A percentile compares a stretch with the other conserved stretches of the same genome.
Evolutionary conservation across 2,329 filamentous ascomycete genomes (phyloP).

Genomic region (Fusarium keratoplasticum): DNA sequence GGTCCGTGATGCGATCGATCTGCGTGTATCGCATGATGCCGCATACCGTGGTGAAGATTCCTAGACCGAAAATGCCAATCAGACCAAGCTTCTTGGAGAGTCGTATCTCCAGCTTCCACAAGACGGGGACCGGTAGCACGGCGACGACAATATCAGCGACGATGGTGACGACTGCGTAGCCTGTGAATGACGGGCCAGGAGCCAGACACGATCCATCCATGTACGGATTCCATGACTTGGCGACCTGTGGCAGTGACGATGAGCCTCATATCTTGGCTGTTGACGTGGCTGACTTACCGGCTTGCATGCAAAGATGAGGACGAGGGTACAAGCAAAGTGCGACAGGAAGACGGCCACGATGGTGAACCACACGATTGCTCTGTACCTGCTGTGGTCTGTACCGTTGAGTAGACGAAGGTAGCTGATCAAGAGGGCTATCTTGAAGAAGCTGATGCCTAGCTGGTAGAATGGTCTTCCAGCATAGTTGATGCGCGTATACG

Average conservation of each 20-base stretch:
- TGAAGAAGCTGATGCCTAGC: slow-evolving; percentile 67
- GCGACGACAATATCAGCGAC: slow-evolving; percentile 63
- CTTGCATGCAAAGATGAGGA: slow-evolving; percentile 62
- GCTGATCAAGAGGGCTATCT: slow-evolving; percentile 64
- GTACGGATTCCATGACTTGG: slow-evolving; percentile 59
- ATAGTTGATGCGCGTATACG: slow-evolving; percentile 63
- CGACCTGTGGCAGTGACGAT: slow-evolving; percentile 40
- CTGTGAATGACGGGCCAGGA: slow-evolving; percentile 61
- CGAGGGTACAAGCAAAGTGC: slow-evolving; percentile 61
- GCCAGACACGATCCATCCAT: slow-evolving; percentile 58
- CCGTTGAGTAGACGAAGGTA: slow-evolving; percentile 63
- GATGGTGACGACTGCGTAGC: slow-evolving; percentile 63
- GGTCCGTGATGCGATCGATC: slow-evolving; percentile 59
- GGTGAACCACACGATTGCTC: slow-evolving; percentile 56
- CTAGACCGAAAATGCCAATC: slow-evolving; percentile 63
- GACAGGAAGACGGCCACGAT: slow-evolving; percentile 57
- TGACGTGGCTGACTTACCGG: slow-evolving; percentile 51
- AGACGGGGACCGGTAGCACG: slow-evolving; percentile 61
- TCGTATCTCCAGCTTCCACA: slow-evolving; percentile 61
- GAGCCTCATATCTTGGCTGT: background rate
- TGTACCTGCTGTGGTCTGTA: slow-evolving; percentile 59
- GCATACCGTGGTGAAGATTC: slow-evolving; percentile 66
- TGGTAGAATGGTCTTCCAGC: slow-evolving; percentile 66
- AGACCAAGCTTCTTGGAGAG: slow-evolving; percentile 61
- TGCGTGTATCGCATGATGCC: slow-evolving; percentile 64